A percentile compares a stretch with the other conserved stretches of the same genome.
Conservation (phyloP, 495 filamentous ascomycete genomes). For the Penicillium chermesinum region DNA sequence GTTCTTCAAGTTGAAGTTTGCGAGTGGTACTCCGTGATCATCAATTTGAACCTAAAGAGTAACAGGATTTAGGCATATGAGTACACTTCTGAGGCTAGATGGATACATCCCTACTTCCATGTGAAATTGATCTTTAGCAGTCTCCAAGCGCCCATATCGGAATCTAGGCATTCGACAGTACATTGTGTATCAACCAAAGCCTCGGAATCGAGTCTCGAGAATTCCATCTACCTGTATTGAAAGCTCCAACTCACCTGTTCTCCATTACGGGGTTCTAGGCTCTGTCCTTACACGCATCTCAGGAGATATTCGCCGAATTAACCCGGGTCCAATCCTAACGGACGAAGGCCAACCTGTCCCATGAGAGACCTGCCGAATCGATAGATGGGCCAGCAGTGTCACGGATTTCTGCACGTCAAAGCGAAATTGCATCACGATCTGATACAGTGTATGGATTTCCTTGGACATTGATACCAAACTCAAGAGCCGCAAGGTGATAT, state of each 20-base stretch:
- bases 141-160: background rate
- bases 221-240: constrained; percentile 2
- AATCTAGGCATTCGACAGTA: background rate
- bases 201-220: constrained; percentile 2
- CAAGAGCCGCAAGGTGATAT: constrained; percentile 7
- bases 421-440: constrained; percentile 13
- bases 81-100: no score
- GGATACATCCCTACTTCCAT: no score
- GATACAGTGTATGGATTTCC: constrained; percentile 10
- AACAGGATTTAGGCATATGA: no score
- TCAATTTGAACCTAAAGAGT: no score
- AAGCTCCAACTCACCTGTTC: constrained; percentile 2
- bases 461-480: constrained; percentile 2
- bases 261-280: constrained; percentile 9
- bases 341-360: constrained; percentile 4
- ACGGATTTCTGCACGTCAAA: constrained; percentile 3
- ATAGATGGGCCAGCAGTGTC: constrained; percentile 6
- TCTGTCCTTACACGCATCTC: constrained; percentile 7
- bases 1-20: no score
- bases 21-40: no score
- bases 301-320: constrained; percentile 6
- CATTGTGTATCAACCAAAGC: background rate
- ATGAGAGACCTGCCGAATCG: constrained; percentile 2
- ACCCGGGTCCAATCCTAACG: constrained; percentile 1
- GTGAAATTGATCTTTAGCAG: constrained; percentile 5